Evolutionary conservation across 106 monocot species (phyloP).

Genomic region (Alisma plantagoaquatica): DNA sequence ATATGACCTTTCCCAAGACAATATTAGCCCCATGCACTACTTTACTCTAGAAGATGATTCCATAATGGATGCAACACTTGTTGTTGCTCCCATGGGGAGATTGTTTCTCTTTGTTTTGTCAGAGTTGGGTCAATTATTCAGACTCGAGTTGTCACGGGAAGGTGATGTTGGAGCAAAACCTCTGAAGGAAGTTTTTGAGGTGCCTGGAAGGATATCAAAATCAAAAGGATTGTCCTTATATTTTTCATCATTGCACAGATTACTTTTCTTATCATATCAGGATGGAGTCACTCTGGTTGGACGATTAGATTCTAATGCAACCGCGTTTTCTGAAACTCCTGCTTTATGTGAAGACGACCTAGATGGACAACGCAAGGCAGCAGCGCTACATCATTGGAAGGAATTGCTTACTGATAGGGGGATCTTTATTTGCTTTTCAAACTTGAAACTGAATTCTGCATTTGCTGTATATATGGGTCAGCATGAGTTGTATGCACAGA

Average conservation of each 20-base stretch:
- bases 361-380: constrained; percentile 58
- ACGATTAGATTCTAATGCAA: constrained; percentile 56
- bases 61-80: constrained; percentile 86
- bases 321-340: constrained; percentile 40
- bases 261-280: constrained; percentile 88
- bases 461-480: constrained; percentile 36
- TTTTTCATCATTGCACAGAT: constrained; percentile 62
- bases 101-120: constrained; percentile 78
- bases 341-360: constrained; percentile 64
- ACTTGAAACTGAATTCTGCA: constrained; percentile 59
- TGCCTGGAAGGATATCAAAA: constrained; percentile 29
- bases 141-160: constrained; percentile 63
- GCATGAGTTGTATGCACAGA: constrained; percentile 54
- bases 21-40: constrained; percentile 92
- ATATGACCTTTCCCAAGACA: constrained; percentile 96
- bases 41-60: constrained; percentile 65
- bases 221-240: constrained; percentile 63
- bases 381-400: constrained; percentile 79
- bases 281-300: constrained; percentile 74
- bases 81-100: constrained; percentile 75
- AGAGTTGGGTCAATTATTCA: constrained; percentile 54
- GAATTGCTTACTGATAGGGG: constrained; percentile 73
- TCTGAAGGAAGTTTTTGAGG: constrained; percentile 45
- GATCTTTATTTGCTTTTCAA: constrained; percentile 66
- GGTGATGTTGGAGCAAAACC: constrained; percentile 76